Evolutionary conservation across 139 green algal genomes (phyloP).

Genomic region (Medakamo hakoo): DNA sequence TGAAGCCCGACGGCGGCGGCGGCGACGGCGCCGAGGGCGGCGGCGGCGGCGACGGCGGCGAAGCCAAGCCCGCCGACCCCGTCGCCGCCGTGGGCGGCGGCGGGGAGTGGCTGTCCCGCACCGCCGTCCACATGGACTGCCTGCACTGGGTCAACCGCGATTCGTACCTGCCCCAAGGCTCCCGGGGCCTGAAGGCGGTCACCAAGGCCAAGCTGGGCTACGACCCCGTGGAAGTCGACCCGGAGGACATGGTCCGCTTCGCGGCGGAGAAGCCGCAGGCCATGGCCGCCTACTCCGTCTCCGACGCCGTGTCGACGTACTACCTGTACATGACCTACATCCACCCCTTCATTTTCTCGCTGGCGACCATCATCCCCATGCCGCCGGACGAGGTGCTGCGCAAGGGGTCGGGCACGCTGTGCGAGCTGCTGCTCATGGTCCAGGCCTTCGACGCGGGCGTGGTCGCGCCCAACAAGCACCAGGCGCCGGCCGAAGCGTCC

Average conservation of each 20-base stretch:
- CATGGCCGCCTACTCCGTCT: constrained; percentile 95
- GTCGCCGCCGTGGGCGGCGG: no score
- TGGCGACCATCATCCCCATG: constrained; percentile 96
- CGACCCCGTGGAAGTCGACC: constrained; percentile 87
- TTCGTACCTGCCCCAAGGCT: constrained; percentile 91
- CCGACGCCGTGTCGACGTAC: constrained; percentile 91
- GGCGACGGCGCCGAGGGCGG: no score
- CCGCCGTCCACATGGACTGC: constrained; percentile 87
- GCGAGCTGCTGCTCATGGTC: constrained; percentile 97
- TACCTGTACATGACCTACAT: constrained; percentile 99
- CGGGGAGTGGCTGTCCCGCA: constrained; percentile 6
- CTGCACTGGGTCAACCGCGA: constrained; percentile 95
- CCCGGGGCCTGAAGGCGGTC: constrained; percentile 82
- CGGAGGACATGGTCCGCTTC: constrained; percentile 82
- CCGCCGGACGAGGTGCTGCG: constrained; percentile 91
- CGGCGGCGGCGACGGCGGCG: no score
- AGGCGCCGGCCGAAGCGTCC: constrained; percentile 37
- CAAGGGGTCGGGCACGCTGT: constrained; percentile 90
- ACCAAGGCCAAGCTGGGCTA: constrained; percentile 95
- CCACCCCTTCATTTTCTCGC: constrained; percentile 97
- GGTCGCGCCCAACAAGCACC: constrained; percentile 93
- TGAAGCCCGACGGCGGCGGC: no score
- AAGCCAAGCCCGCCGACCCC: no score
- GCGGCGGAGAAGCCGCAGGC: constrained; percentile 47
- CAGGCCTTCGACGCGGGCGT: constrained; percentile 57